Conservation (phyloP, 306 rosid genomes). For the Hylodesmum podocarpum region DNA sequence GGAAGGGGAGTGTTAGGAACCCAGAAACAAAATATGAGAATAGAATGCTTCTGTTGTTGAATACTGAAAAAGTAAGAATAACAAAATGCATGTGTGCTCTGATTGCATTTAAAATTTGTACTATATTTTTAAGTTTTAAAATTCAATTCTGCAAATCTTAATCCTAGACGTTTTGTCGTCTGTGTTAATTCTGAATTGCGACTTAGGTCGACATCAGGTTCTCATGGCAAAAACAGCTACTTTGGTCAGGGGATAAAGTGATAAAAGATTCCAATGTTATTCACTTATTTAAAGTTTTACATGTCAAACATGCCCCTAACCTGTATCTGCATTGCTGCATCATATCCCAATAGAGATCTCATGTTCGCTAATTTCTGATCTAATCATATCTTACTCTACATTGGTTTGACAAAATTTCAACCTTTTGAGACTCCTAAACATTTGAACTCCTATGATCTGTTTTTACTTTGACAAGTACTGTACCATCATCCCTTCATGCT, state of each 20-base stretch:
- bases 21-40: background rate
- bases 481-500: background rate
- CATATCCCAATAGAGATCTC: background rate
- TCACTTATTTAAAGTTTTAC: background rate
- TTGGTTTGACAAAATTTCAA: background rate
- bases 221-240: background rate
- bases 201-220: background rate
- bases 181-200: background rate
- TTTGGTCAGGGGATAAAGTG: background rate
- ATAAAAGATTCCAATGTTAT: background rate
- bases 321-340: background rate
- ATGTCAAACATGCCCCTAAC: background rate
- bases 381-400: background rate
- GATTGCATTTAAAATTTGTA: background rate
- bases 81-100: background rate
- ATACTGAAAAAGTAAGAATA: background rate
- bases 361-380: background rate
- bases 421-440: background rate
- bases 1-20: background rate
- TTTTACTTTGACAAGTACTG: background rate
- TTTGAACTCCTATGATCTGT: background rate
- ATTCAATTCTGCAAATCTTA: background rate
- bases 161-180: background rate
- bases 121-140: background rate
- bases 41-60: background rate